Percentiles rank a stretch among this genome's conserved stretches.
These are phyloP conservation scores for Magnusiomyces tetraspermus DNA, from an alignment of 1,139 yeast genomes.

Conservation along the genomic window DNA sequence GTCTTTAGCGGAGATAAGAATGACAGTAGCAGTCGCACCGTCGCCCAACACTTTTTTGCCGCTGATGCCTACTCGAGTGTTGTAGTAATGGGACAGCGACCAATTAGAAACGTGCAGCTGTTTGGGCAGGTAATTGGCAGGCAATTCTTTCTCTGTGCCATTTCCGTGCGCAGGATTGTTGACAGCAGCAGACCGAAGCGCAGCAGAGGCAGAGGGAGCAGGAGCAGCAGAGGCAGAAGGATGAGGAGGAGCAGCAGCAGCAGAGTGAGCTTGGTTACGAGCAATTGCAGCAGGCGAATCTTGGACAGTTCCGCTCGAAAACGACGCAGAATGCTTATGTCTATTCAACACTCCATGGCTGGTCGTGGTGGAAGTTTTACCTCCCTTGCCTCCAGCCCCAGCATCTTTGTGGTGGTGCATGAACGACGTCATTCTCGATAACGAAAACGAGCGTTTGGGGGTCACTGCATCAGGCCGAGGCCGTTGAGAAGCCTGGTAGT, in stretches of 20 bases:
- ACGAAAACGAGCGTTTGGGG: slow-evolving; percentile 11
- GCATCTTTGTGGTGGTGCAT: neutral
- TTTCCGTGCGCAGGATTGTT: neutral
- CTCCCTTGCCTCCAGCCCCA: neutral
- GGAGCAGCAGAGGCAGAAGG: slow-evolving; percentile 2
- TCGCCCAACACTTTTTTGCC: slow-evolving; percentile 12
- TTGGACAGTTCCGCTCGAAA: neutral
- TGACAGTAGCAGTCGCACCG: slow-evolving; percentile 15
- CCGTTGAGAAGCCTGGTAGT: slow-evolving; percentile 13
- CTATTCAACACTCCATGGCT: neutral
- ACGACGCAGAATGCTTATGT: neutral
- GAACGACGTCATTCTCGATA: slow-evolving; percentile 12
- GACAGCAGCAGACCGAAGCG: neutral
- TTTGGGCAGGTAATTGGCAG: slow-evolving; percentile 17
- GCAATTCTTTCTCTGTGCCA: slow-evolving; percentile 14
- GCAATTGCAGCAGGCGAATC: slow-evolving; percentile 1
- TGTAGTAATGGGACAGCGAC: slow-evolving; percentile 17
- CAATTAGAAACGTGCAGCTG: slow-evolving; percentile 15
- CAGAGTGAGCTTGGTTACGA: neutral
- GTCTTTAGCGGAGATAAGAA: slow-evolving; percentile 13
- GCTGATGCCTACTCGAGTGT: slow-evolving; percentile 7
- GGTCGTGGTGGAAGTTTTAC: neutral
- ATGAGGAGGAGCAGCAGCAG: slow-evolving; percentile 1
- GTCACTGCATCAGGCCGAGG: slow-evolving; percentile 8
- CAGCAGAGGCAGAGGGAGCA: neutral